Conservation (phyloP, 73 alveolate species). For the Tetrahymena malaccensis region DNA sequence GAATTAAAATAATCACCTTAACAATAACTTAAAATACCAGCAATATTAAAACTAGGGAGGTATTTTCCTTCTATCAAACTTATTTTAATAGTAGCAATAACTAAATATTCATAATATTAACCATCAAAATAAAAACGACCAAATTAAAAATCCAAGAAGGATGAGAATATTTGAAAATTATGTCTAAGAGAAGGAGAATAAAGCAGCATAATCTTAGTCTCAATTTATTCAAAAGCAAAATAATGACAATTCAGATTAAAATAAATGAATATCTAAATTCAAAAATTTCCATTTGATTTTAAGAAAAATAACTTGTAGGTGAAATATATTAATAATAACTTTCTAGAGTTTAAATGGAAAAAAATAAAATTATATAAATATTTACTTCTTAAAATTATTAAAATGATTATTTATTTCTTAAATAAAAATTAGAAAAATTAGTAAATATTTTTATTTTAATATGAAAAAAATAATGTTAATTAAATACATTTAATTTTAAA, state of each 20-base stretch:
- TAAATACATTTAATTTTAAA: too few species aligned
- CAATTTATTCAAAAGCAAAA: background rate
- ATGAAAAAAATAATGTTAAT: too few species aligned
- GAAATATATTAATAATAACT: too few species aligned
- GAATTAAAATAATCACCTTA: background rate
- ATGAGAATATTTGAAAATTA: background rate
- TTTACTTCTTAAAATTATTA: too few species aligned
- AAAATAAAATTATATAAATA: too few species aligned
- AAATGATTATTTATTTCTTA: too few species aligned
- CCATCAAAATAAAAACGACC: background rate
- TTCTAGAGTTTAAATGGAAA: too few species aligned
- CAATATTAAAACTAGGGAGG: background rate
- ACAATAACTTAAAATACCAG: background rate
- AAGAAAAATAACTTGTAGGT: too few species aligned
- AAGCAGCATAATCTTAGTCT: background rate
- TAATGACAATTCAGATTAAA: background rate
- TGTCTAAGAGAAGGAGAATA: background rate
- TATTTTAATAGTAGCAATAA: background rate
- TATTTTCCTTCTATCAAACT: background rate
- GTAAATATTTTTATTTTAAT: too few species aligned
- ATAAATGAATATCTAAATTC: background rate
- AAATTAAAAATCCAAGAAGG: background rate
- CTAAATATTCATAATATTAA: too few species aligned
- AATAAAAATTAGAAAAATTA: too few species aligned
- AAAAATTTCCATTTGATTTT: too few species aligned